A percentile compares a stretch with the other conserved stretches of the same genome.
Evolutionary conservation across 1,284 basidiomycete species (phyloP).

Genomic region (Puccinia coronata): DNA sequence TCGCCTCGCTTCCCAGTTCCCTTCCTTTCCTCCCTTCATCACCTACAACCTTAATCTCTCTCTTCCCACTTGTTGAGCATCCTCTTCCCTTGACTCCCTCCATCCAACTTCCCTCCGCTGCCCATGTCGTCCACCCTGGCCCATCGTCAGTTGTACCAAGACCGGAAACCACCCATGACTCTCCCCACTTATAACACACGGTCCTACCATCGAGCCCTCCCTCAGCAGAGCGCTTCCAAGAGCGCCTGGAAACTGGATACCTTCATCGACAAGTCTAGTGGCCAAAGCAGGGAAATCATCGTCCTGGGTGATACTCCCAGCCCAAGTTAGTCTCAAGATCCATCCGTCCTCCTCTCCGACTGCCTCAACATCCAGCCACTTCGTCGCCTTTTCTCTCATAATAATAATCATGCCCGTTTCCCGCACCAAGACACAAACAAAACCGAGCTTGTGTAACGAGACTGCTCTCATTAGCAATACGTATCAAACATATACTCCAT

Average conservation of each 20-base stretch:
- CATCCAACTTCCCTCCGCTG: neutral
- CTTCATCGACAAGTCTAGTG: conserved; percentile 44
- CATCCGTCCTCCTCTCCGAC: neutral
- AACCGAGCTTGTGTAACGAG: neutral
- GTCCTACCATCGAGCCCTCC: conserved; percentile 25
- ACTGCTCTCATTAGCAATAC: neutral
- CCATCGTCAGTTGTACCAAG: conserved; percentile 31
- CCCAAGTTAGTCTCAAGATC: conserved; percentile 32
- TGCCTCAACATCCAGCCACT: neutral
- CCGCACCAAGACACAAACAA: neutral
- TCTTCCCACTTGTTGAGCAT: no score
- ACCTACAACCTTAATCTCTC: no score
- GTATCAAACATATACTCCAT: neutral
- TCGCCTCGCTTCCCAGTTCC: no score
- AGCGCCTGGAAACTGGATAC: conserved; percentile 48
- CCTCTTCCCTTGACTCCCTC: neutral
- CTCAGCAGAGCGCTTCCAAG: conserved; percentile 9
- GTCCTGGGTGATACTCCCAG: conserved; percentile 45
- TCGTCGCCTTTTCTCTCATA: neutral
- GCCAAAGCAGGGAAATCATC: conserved; percentile 46
- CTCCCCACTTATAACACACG: conserved; percentile 30
- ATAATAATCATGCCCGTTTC: neutral
- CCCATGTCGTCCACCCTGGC: conserved; percentile 40
- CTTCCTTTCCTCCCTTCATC: no score
- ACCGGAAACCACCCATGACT: conserved; percentile 31